Base-by-base conservation (phyloP, 2,329 filamentous ascomycete species). In the Biscogniauxia sp. region DNA sequence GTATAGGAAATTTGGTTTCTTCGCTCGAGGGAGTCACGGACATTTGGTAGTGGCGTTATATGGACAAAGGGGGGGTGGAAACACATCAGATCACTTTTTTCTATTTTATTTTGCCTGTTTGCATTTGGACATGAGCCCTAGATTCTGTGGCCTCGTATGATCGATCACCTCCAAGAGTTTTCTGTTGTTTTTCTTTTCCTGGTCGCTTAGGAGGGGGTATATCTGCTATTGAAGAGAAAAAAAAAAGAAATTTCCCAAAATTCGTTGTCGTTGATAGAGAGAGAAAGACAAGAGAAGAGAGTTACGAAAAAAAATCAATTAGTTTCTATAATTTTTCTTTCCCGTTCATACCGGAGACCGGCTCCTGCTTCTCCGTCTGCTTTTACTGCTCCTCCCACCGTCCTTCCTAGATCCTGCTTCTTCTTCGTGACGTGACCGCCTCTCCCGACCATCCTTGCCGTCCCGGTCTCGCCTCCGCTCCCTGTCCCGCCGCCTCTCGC, bases 291-390 rank as follows among this genome's bases (percentile, higher is more conserved):
- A 5, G 5, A 23, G 23, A 23, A 32, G 7, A 32, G 7, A 9
- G 28, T 13, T 32, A 32, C 11, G 28, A 7, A 13, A 32, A 9
- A 13, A 32, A 32, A 32, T 32, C 28, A 61, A 60, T 67, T 63
- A 64, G 58, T 63, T 61, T 64, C 62, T 67, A 66, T 68, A 58
- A 8, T 32, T 32, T 32, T 9, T 32, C 9, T n/a, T n/a, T n/a
- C n/a, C n/a, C n/a, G n/a, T n/a, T 37, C 62, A 70, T 56, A 68
- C 69, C 61, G 79, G 80, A 56, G 81, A 83, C 56, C 74, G 75
- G 64, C 80, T 82, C 62, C 77, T 77, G 62, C 77, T 79, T 61
- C 75, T 73, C 50, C 66, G 68, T 45, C 68, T 70, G 45, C 72
- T 70, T 59, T 60, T 70, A 19, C 63, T 68, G 20, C 63, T 68